These are phyloP conservation scores for Candida piceae DNA, from an alignment of 805 yeast species.

Conservation along the genomic window DNA sequence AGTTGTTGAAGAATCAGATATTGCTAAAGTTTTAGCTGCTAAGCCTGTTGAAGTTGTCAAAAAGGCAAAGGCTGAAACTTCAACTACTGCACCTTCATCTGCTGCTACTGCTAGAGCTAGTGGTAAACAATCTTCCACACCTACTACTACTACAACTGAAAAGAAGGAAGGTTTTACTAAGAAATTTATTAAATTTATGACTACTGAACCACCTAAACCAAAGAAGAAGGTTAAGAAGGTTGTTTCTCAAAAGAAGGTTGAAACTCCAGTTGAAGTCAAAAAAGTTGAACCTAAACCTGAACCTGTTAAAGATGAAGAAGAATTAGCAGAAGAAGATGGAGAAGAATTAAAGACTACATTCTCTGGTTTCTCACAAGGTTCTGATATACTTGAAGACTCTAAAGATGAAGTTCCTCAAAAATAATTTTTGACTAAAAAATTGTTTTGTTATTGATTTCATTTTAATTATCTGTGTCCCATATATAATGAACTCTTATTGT, in stretches of 20 bases:
- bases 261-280: slow-evolving; percentile 2
- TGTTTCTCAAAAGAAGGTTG: not conserved
- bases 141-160: slow-evolving; percentile 5
- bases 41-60: not conserved
- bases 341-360: slow-evolving; percentile 28
- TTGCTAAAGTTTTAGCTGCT: slow-evolving; percentile 6
- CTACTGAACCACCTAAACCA: slow-evolving; percentile 18
- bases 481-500: not conserved
- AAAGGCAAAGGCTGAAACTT: not conserved
- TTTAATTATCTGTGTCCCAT: not conserved
- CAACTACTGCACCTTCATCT: slow-evolving; percentile 7
- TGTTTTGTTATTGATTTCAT: too few relatives aligned
- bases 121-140: slow-evolving; percentile 3
- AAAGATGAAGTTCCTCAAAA: slow-evolving; percentile 3
- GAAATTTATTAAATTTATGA: slow-evolving; percentile 19
- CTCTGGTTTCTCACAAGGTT: slow-evolving; percentile 44
- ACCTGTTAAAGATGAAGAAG: slow-evolving; percentile 7
- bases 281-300: slow-evolving; percentile 5
- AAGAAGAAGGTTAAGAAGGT: slow-evolving; percentile 13
- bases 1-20: slow-evolving; percentile 20
- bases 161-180: slow-evolving; percentile 17
- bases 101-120: slow-evolving; percentile 7
- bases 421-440: too few relatives aligned
- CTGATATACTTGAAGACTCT: slow-evolving; percentile 19
- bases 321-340: slow-evolving; percentile 7